phyloP scores from a whole-genome alignment of 495 filamentous ascomycete genomes.

The Penicillium soppii region DNA sequence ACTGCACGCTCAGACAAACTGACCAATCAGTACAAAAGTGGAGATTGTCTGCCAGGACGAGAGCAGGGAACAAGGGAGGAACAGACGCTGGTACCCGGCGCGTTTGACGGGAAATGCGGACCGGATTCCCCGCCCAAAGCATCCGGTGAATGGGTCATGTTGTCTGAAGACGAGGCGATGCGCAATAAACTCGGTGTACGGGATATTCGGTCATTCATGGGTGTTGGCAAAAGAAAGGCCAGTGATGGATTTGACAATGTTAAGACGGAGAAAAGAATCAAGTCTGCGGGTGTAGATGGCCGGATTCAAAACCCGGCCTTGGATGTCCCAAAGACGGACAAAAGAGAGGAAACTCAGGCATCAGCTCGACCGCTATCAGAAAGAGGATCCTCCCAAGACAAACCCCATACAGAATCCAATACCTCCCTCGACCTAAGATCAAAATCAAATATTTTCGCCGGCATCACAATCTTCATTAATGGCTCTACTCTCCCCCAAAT shows the following conservation, averaged over 20 bases:
- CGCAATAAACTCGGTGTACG: slow-evolving; percentile 23
- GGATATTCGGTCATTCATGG: slow-evolving; percentile 43
- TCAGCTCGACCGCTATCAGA: neutral
- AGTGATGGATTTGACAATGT: slow-evolving; percentile 11
- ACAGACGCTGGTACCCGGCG: neutral
- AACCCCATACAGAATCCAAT: neutral
- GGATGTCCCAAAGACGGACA: too few relatives aligned
- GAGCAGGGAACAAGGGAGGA: neutral
- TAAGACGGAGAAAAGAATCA: slow-evolving; percentile 1
- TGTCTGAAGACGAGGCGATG: slow-evolving; percentile 14
- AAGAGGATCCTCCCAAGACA: neutral
- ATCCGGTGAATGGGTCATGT: slow-evolving; percentile 17
- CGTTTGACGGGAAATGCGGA: slow-evolving; percentile 20
- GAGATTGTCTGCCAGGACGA: slow-evolving; percentile 13
- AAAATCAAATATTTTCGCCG: slow-evolving; percentile 55
- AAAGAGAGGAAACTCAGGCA: neutral
- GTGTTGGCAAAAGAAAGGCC: slow-evolving; percentile 28
- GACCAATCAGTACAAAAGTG: slow-evolving; percentile 57
- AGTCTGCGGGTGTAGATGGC: neutral
- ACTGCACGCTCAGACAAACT: slow-evolving; percentile 66
- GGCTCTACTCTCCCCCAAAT: slow-evolving; percentile 78
- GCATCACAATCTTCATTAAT: slow-evolving; percentile 79
- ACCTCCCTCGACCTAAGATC: neutral
- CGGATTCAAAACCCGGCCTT: neutral
- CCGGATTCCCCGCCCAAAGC: neutral